These are phyloP conservation scores for Saturnispora serradocipensis DNA, from an alignment of 805 yeast genomes.

Conservation along the genomic window DNA sequence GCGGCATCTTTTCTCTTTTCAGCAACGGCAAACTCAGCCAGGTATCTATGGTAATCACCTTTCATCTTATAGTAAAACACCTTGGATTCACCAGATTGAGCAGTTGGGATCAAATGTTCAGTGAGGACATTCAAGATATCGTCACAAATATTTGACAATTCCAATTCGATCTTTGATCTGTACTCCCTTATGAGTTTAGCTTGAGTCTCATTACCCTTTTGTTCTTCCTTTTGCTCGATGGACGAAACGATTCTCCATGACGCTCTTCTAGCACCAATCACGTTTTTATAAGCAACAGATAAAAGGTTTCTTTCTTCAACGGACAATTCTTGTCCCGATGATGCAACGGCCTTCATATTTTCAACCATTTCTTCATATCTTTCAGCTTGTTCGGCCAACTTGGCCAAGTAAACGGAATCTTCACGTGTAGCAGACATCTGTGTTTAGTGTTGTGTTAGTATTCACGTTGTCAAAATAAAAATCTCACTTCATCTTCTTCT, in stretches of 20 bases:
- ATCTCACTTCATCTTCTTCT: background rate
- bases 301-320: slow-evolving; percentile 97
- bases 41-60: slow-evolving; percentile 98
- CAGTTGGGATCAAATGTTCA: slow-evolving; percentile 85
- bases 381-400: slow-evolving; percentile 98
- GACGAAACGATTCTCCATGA: slow-evolving; percentile 99
- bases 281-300: slow-evolving; percentile 97
- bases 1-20: slow-evolving; percentile 92
- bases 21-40: slow-evolving; percentile 91
- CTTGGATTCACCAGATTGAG: slow-evolving; percentile 94
- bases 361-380: slow-evolving; percentile 99
- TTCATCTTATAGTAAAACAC: slow-evolving; percentile 98
- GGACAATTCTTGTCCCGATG: slow-evolving; percentile 88
- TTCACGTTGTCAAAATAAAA: background rate
- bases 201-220: slow-evolving; percentile 89
- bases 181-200: slow-evolving; percentile 84
- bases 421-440: slow-evolving; percentile 81
- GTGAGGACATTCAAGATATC: slow-evolving; percentile 85
- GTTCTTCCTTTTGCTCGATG: slow-evolving; percentile 96
- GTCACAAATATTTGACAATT: slow-evolving; percentile 87
- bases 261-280: slow-evolving; percentile 98
- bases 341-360: slow-evolving; percentile 95
- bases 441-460: slow-evolving; percentile 2
- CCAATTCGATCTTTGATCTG: slow-evolving; percentile 90
- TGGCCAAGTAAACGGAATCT: slow-evolving; percentile 96